Evolutionary conservation across 2,329 filamentous ascomycete genomes (phyloP), one percentile per base, ranked within the genome.

Genomic region (Calonectria honghensis): DNA sequence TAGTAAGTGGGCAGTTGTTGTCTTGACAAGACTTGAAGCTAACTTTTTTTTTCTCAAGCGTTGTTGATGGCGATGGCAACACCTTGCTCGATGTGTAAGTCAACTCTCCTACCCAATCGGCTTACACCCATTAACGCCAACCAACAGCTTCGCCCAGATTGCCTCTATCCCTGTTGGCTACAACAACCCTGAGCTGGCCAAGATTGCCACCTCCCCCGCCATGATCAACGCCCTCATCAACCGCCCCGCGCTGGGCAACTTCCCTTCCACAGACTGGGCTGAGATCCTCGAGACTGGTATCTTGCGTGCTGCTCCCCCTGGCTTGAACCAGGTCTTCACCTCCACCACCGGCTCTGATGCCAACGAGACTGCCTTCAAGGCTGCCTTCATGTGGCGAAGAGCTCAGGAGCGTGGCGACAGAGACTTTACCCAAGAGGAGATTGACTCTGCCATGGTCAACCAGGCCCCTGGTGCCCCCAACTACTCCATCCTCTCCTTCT

Each of bases 311-410:
- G 95, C 95, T 0, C 96, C 95, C 81, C 97, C 97, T 94, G 84
- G 95, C 95, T 52, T 88, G 96, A 76, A 87, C 95, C 88, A 94
- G 97, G 95, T 98, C 80, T 97, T 97, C 88, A 98, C 95, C 16
- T 95, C 93, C 76, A 93, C 95, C 88, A 92, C 95, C 65, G 96
- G 96, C 75, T 97, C 95, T 20, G 96, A 98, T 82, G 95, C 96
- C 86, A 98, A 98, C 87, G 96, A 98, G 88, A 94, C 94, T 35
- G 96, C 96, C 61, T 98, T 95, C 91, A 98, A 98, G 88, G 96
- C 96, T 13, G 95, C 96, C 67, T 98, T 98, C 88, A 98, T 98
- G 93, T 97, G 93, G 90, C 93, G 93, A 82, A 92, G 94, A 48
- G 94, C 95, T 85, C 90, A 92, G 78, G 91, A 96, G 86, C 94